Conservation (phyloP, 345 rosid species). For the Eutrema heterophyllum region DNA sequence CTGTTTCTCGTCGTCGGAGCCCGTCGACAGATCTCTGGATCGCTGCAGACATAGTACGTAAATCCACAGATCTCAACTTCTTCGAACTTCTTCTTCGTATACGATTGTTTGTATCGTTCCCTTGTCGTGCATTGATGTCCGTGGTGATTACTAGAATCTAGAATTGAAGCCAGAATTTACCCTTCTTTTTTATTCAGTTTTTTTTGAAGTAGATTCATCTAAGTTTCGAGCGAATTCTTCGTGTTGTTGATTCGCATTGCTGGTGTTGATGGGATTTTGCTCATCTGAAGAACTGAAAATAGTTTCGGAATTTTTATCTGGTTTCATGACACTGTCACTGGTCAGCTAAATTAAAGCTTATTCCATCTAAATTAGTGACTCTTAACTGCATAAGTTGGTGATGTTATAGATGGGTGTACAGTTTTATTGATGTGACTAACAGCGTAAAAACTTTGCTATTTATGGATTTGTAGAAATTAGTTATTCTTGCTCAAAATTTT, state of each 20-base stretch:
- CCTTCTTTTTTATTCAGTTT: background rate
- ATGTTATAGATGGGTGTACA: background rate
- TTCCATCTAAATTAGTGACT: background rate
- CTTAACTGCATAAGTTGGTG: background rate
- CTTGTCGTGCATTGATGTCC: constrained; percentile 14
- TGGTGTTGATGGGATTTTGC: constrained; percentile 3
- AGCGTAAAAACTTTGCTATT: background rate
- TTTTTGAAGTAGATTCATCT: background rate
- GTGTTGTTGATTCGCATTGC: constrained; percentile 11
- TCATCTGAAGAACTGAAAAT: constrained; percentile 6
- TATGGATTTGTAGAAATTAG: background rate
- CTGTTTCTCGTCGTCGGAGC: constrained; percentile 28
- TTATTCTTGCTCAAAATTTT: background rate
- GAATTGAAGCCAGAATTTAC: background rate
- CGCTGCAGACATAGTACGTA: constrained; percentile 16
- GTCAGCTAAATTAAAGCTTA: constrained; percentile 1
- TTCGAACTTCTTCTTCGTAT: background rate
- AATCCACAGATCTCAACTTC: constrained; percentile 18
- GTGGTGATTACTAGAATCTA: background rate
- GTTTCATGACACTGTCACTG: background rate
- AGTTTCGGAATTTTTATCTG: background rate
- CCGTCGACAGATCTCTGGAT: constrained; percentile 23
- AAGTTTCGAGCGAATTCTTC: background rate
- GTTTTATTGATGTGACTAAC: background rate
- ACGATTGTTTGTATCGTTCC: background rate